Evolutionary conservation across 1,284 basidiomycete genomes (phyloP).

Genomic region (Ganoderma sinense): DNA sequence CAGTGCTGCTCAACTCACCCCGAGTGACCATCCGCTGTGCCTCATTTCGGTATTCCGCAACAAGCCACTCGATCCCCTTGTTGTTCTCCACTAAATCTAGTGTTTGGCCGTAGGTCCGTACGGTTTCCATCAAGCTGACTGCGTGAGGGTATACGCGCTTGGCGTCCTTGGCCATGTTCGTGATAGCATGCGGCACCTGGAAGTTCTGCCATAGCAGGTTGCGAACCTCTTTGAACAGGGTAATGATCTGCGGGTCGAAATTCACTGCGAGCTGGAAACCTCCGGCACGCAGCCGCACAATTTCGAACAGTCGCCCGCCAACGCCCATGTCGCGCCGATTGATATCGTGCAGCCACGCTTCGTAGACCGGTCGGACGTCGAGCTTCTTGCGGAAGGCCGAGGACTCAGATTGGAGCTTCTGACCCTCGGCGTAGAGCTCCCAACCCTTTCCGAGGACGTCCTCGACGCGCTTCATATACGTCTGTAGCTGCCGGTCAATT

Average conservation of each 20-base stretch:
- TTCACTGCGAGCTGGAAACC: constrained; percentile 93
- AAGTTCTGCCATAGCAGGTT: constrained; percentile 97
- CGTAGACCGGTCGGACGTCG: constrained; percentile 92
- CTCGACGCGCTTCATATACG: constrained; percentile 99
- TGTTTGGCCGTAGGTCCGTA: constrained; percentile 95
- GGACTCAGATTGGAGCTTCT: constrained; percentile 93
- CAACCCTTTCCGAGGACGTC: constrained; percentile 98
- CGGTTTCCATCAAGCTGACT: constrained; percentile 98
- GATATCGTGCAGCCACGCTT: constrained; percentile 97
- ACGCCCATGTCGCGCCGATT: constrained; percentile 92
- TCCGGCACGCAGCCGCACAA: constrained; percentile 83
- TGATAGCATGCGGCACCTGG: constrained; percentile 93
- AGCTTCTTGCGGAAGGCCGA: constrained; percentile 95
- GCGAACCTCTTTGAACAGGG: constrained; percentile 97
- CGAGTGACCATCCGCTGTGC: constrained; percentile 90
- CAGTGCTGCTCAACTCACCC: constrained; percentile 54
- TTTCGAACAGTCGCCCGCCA: constrained; percentile 95
- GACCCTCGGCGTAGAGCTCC: constrained; percentile 99
- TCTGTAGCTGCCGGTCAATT: constrained; percentile 95
- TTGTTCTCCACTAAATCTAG: constrained; percentile 89
- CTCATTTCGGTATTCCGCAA: constrained; percentile 92
- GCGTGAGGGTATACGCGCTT: constrained; percentile 98
- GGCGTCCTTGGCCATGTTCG: constrained; percentile 97
- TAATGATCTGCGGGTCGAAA: constrained; percentile 98
- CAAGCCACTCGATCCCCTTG: constrained; percentile 91